Percentiles rank a stretch among this genome's conserved stretches.
Conservation (phyloP, 108 stramenopile species). For the Cyclotella kingstonii region DNA sequence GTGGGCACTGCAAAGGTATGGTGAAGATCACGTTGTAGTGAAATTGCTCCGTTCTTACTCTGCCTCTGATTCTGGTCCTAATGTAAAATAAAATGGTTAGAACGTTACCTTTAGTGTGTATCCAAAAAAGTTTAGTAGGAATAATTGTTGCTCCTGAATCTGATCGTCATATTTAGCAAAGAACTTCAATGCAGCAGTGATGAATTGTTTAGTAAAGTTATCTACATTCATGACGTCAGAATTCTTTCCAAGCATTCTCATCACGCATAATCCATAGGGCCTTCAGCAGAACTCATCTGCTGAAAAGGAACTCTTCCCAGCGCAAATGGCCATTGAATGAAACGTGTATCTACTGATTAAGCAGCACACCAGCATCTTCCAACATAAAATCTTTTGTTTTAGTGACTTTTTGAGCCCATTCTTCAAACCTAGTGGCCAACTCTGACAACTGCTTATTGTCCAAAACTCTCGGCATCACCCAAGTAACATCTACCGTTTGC, state of each 20-base stretch:
- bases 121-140: not conserved
- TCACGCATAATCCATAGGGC: no score
- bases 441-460: slow-evolving; percentile 69
- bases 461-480: slow-evolving; percentile 98
- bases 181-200: no score
- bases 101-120: not conserved
- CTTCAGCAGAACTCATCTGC: no score
- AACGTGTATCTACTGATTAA: slow-evolving; percentile 32
- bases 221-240: no score
- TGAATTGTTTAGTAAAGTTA: no score
- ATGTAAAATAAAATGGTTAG: not conserved
- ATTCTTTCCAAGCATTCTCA: no score
- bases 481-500: slow-evolving; percentile 83
- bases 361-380: slow-evolving; percentile 47
- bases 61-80: slow-evolving; percentile 26
- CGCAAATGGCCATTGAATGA: no score
- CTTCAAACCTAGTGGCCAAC: slow-evolving; percentile 80
- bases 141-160: no score
- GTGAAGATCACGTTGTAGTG: slow-evolving; percentile 27
- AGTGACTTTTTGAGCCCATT: slow-evolving; percentile 78
- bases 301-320: no score
- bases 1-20: slow-evolving; percentile 44
- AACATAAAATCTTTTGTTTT: slow-evolving; percentile 68
- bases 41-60: slow-evolving; percentile 26
- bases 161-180: no score